Base-by-base conservation (phyloP, 257 asterid genomes). In the Solanum virginianum region DNA sequence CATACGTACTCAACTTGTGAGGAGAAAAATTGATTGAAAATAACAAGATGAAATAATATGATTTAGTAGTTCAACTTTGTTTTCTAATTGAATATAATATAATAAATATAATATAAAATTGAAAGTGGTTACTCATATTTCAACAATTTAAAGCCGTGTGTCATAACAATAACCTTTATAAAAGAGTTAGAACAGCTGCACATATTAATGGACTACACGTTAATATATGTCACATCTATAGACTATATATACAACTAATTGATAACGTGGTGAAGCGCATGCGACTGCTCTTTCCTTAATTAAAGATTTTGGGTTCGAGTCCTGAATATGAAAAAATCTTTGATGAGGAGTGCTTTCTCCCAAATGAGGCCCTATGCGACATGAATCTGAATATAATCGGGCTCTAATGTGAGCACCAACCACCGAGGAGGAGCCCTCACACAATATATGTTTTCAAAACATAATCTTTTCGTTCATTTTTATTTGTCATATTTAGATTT, bases 231-330 rank as follows among this genome's bases (percentile, higher is more conserved):
- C 71, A 63, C 11, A 26, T 63, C 71, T 59, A 59, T 36, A 32
- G 36, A 32, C 36, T 32, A 32, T 3, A 32, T 32, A 3, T 32
- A 32, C 36, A 32, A 32, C 36, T 3, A 2, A 32, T 32, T 3
- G 36, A 32, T 32, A 32, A 32, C 36, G 4, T 32, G 4, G 36
- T 32, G 6, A 4, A 36, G 41, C 39, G 0, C 6, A 36, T 36
- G 39, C 3, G 6, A 4, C 6, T 36, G 7, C 41, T 36, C 6
- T 36, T 36, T 0, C 0, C 1, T 36, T 36, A 36, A 4, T 0
- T 0, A 5, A 4, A 36, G 0, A 0, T 36, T 5, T 36, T 5
- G 2, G 0, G 1, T 36, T 36, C 1, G 6, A 36, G 6, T 5
- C 0, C 1, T 36, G 41, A 0, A 36, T 4, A 5, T 36, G 6